Evolutionary conservation across 441 rosid genomes (phyloP).

Genomic region (Aleurites moluccanus): DNA sequence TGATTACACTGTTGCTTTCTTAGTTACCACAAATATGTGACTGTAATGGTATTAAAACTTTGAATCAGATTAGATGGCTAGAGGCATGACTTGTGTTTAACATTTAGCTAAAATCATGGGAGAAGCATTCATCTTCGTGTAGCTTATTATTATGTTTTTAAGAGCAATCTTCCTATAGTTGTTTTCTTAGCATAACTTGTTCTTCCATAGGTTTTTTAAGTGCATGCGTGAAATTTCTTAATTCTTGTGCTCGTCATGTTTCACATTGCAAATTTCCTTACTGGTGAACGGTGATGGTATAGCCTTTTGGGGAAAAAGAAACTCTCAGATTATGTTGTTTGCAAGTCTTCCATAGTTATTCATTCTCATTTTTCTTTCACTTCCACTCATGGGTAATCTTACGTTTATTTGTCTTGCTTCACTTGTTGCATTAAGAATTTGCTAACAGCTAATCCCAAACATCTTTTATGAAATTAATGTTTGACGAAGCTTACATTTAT

Average conservation of each 20-base stretch:
- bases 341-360: background rate
- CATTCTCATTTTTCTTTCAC: background rate
- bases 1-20: background rate
- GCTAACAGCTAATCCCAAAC: background rate
- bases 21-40: background rate
- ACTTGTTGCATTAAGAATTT: background rate
- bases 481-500: conserved; percentile 2
- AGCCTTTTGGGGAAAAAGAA: background rate
- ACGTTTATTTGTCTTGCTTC: background rate
- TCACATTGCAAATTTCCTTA: background rate
- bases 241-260: background rate
- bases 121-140: background rate
- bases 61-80: background rate
- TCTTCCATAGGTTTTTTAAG: background rate
- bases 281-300: background rate
- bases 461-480: background rate
- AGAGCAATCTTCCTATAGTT: background rate
- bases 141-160: background rate
- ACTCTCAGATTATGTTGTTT: background rate
- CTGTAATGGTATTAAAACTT: background rate
- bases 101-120: background rate
- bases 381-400: background rate
- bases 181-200: background rate
- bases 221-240: background rate
- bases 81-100: background rate